These are phyloP conservation scores for Diatrype stigma DNA, from an alignment of 2,329 filamentous ascomycete genomes.

Conservation along the genomic window DNA sequence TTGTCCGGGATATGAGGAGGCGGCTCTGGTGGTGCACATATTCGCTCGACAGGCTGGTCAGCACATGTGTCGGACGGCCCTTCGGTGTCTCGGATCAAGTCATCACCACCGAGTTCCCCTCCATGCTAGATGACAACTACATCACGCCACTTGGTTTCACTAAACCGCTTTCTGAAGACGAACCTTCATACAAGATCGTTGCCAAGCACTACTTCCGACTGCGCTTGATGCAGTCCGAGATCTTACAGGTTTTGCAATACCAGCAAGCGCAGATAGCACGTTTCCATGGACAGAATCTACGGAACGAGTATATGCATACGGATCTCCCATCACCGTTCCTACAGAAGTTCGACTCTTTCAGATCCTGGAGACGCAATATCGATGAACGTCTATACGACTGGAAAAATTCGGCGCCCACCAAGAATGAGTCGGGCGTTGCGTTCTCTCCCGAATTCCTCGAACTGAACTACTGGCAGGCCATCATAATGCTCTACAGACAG, in stretches of 20 bases:
- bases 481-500: constrained; percentile 93
- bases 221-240: constrained; percentile 86
- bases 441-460: constrained; percentile 90
- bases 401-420: constrained; percentile 77
- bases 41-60: constrained; percentile 89
- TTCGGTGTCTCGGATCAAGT: constrained; percentile 96
- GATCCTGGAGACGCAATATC: constrained; percentile 83
- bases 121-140: constrained; percentile 78
- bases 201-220: constrained; percentile 90
- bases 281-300: constrained; percentile 56
- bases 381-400: constrained; percentile 79
- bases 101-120: constrained; percentile 92
- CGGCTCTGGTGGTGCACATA: constrained; percentile 98
- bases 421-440: constrained; percentile 75
- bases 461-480: constrained; percentile 95
- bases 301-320: constrained; percentile 71
- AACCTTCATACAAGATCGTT: constrained; percentile 84
- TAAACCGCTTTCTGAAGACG: constrained; percentile 51
- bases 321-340: constrained; percentile 82
- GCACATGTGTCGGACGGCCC: constrained; percentile 86
- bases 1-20: constrained; percentile 78
- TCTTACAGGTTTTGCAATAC: constrained; percentile 87
- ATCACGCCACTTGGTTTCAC: constrained; percentile 77
- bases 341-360: constrained; percentile 76
- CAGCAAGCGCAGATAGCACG: constrained; percentile 81